Conservation (phyloP, 768 basidiomycete species). For the Boletus tylopilopsis region DNA sequence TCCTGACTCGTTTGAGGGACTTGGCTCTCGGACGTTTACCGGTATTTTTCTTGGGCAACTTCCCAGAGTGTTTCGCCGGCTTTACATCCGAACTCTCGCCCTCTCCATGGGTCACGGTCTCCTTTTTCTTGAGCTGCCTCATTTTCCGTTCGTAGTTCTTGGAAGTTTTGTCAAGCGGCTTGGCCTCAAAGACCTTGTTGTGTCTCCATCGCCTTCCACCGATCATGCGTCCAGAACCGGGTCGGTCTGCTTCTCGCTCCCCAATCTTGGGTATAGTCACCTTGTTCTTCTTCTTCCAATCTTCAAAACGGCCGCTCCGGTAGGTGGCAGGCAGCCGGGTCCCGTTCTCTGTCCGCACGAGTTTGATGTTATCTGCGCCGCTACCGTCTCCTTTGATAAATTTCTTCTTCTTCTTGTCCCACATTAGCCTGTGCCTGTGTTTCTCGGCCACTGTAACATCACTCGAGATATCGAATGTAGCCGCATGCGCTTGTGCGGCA, state of each 20-base stretch:
- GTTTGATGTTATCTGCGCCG: constrained; percentile 90
- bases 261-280: constrained; percentile 77
- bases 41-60: constrained; percentile 29
- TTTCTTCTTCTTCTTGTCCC: constrained; percentile 97
- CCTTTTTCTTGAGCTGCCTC: constrained; percentile 59
- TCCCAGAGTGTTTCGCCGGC: constrained; percentile 27
- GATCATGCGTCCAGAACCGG: constrained; percentile 24
- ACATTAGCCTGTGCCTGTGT: constrained; percentile 64
- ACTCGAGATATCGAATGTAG: constrained; percentile 77
- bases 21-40: constrained; percentile 55
- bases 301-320: constrained; percentile 90
- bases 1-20: constrained; percentile 61
- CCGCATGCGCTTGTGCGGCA: constrained; percentile 73
- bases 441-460: constrained; percentile 61
- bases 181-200: constrained; percentile 56
- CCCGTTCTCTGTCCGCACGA: constrained; percentile 91
- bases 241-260: constrained; percentile 60
- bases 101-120: constrained; percentile 25
- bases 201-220: constrained; percentile 72
- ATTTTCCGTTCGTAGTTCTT: constrained; percentile 72
- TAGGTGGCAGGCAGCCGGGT: constrained; percentile 88
- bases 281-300: constrained; percentile 84
- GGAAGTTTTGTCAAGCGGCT: constrained; percentile 72
- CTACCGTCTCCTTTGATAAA: constrained; percentile 82
- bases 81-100: constrained; percentile 22